Percentiles rank a stretch among this genome's conserved stretches.
These are phyloP conservation scores for Echinosophora koreensis DNA, from an alignment of 306 rosid genomes.

Conservation along the genomic window DNA sequence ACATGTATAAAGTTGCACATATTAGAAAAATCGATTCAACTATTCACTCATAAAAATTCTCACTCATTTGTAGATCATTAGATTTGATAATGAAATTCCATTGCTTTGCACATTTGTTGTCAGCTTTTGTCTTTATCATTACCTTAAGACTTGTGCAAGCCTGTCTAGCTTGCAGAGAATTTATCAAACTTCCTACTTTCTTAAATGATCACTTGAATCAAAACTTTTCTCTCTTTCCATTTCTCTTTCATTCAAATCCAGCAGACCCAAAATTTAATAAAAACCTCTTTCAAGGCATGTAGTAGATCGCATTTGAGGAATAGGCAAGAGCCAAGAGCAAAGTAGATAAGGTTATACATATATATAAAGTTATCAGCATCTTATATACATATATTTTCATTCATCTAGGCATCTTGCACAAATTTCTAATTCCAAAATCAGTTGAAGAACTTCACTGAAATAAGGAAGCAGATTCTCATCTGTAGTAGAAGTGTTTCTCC, in stretches of 20 bases:
- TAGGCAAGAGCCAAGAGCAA: neutral
- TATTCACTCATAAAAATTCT: neutral
- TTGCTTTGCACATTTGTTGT: constrained; percentile 42
- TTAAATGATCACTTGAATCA: constrained; percentile 1
- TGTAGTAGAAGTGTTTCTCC: constrained; percentile 40
- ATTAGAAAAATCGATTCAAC: too few species aligned
- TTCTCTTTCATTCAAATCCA: constrained; percentile 11
- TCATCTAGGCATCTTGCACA: neutral
- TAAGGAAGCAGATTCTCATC: constrained; percentile 46
- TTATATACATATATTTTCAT: constrained; percentile 39
- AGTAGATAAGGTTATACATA: constrained; percentile 7
- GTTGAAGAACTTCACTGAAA: constrained; percentile 37
- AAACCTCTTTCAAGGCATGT: neutral
- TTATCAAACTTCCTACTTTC: constrained; percentile 35
- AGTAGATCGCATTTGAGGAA: neutral
- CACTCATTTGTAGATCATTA: constrained; percentile 43
- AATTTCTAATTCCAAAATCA: constrained; percentile 26
- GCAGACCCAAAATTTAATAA: neutral
- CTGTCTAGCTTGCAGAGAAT: constrained; percentile 18
- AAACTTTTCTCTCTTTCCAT: neutral
- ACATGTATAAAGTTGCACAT: too few species aligned
- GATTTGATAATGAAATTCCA: constrained; percentile 30
- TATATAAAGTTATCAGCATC: constrained; percentile 21
- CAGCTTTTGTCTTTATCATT: constrained; percentile 37
- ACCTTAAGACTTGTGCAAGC: constrained; percentile 25